Evolutionary conservation across 371 early-diverging fungal species (phyloP), one percentile per base, ranked within the genome.

Genomic region (Funneliformis caledonium): DNA sequence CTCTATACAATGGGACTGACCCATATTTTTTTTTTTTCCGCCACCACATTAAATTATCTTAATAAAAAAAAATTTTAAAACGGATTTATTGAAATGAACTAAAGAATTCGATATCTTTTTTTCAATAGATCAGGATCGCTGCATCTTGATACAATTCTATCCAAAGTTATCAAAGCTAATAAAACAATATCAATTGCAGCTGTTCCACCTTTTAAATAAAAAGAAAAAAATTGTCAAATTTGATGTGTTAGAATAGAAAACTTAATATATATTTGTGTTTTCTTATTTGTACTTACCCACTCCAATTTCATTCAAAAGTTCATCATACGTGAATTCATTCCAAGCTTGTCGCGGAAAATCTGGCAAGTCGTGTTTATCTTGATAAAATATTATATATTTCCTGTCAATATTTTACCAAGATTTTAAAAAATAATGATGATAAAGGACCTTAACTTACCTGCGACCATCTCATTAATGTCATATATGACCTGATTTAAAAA

Each of bases 301-400:
- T n/a, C 73, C 73, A 31, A 73, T 47, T 52, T 73, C 73, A 73
- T 73, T 37, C 45, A 73, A 16, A 11, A 73, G 48, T 31, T 73
- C 73, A 52, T 73, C 73, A 33, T 73, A 73, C 4, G 73, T 73
- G 19, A 73, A 47, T 52, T 73, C 73, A 73, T 73, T 48, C 43
- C 22, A 73, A 19, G 22, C 52, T n/a, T 45, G 45, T 26, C 22
- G 10, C 16, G 37, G 26, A 73, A 45, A 48, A 47, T 50, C 73
- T 14, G 50, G 50, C n/a, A 73, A 19, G 8, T 73, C 73, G 19
- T 73, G 73, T 22, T 33, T 45, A 26, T 73, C 73, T 73, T 45
- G n/a, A 47, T 19, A 19, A 56, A 56, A 19, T 19, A 56, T 7
- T 16, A 26, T 19, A 56, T 56, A 56, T 56, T 6, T 7, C 56